Evolutionary conservation across 768 basidiomycete genomes (phyloP).

Genomic region (Phaeotremella fagi): DNA sequence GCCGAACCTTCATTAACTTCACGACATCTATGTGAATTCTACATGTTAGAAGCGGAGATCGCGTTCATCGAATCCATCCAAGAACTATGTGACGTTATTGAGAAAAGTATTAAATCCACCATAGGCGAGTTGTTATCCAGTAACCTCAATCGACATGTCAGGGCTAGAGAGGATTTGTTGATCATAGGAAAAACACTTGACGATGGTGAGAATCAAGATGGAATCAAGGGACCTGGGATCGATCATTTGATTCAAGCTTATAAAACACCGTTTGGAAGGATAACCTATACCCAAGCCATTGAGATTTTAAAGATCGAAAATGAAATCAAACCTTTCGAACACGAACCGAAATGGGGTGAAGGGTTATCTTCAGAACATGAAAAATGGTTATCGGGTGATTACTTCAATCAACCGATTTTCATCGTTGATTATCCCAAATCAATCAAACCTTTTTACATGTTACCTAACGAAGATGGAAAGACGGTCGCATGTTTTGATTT

Average conservation of each 20-base stretch:
- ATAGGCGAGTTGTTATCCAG: constrained; percentile 25
- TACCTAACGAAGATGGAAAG: constrained; percentile 34
- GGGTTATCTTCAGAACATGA: constrained; percentile 86
- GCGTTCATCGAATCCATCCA: constrained; percentile 56
- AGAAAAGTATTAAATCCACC: constrained; percentile 55
- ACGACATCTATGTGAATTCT: constrained; percentile 94
- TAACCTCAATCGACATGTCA: constrained; percentile 1
- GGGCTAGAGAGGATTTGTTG: not conserved
- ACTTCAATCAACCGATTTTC: constrained; percentile 73
- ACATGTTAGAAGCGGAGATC: constrained; percentile 98
- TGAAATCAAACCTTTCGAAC: constrained; percentile 53
- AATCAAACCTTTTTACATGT: constrained; percentile 96
- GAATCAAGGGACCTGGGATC: constrained; percentile 14
- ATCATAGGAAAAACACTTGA: constrained; percentile 14
- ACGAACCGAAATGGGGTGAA: constrained; percentile 63
- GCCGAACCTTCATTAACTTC: constrained; percentile 83
- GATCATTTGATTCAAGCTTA: constrained; percentile 49
- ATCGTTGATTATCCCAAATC: constrained; percentile 79
- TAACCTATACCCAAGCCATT: constrained; percentile 77
- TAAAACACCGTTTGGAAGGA: constrained; percentile 60
- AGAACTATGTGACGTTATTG: constrained; percentile 58
- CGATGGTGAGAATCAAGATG: constrained; percentile 6
- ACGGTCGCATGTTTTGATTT: constrained; percentile 96
- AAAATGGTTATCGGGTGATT: constrained; percentile 71
- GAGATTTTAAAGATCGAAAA: constrained; percentile 53